phyloP scores from a whole-genome alignment of 768 basidiomycete species.

The Gloeopeniophorella convolvens region DNA sequence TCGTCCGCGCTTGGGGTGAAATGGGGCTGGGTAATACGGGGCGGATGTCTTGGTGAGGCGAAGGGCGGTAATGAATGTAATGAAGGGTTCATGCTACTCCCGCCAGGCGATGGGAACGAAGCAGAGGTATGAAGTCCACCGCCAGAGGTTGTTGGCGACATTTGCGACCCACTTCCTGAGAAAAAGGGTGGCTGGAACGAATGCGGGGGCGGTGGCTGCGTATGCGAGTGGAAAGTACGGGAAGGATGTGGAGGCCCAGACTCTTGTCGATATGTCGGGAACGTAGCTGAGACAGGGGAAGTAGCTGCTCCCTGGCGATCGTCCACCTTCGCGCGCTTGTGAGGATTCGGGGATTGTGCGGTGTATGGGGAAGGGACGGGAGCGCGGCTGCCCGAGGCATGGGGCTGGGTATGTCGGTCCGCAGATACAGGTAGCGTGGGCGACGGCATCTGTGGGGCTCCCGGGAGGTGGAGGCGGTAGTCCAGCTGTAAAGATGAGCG shows the following conservation, averaged over 20 bases:
- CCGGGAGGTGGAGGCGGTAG: constrained; percentile 21
- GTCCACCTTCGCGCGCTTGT: constrained; percentile 13
- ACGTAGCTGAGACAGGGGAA: constrained; percentile 3
- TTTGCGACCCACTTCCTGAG: neutral
- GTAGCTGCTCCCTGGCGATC: neutral
- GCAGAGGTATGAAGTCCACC: neutral
- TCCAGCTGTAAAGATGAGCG: constrained; percentile 18
- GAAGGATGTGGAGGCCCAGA: neutral
- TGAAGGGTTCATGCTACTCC: neutral
- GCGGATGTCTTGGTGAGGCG: constrained; percentile 14
- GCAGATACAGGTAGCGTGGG: constrained; percentile 26
- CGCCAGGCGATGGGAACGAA: constrained; percentile 8
- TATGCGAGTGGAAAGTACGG: neutral
- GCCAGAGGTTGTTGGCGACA: constrained; percentile 3
- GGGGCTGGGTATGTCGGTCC: constrained; percentile 23
- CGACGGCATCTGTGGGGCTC: neutral
- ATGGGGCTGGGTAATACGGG: constrained; percentile 12
- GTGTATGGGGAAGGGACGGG: constrained; percentile 6
- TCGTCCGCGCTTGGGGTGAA: constrained; percentile 12
- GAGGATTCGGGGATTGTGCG: constrained; percentile 11
- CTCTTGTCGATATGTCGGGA: constrained; percentile 5
- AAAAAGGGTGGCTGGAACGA: constrained; percentile 6
- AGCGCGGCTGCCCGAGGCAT: constrained; percentile 18
- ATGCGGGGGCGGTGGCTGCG: neutral
- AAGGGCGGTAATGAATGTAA: constrained; percentile 2